Base-by-base conservation (phyloP, 192 early-diverging fungal genomes). In the Tieghemiomyces parasiticus region DNA sequence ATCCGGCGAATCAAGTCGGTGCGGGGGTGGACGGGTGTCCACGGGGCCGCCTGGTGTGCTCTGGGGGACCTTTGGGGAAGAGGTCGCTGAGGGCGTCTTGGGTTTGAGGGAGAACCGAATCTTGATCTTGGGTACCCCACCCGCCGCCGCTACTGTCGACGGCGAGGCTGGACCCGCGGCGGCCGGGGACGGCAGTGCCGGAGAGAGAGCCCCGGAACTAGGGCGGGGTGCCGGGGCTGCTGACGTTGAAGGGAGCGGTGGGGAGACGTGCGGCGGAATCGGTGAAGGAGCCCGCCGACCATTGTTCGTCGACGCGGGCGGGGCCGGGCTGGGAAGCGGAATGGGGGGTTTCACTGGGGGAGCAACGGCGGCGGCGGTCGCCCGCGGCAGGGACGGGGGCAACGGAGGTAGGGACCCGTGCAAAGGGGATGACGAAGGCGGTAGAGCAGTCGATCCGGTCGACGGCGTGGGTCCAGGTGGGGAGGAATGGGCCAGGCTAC, bases 121-220 rank as follows among this genome's bases (percentile, higher is more conserved):
- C 26, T 52, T 52, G 30, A 52, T 52, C 26, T 52, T 52, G 2
- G 50, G 50, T 52, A 28, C 22, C 50, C 50, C 50, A 29, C 13
- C 38, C 8, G 38, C 16, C 8, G 38, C 38, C n/a, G n/a, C n/a
- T n/a, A n/a, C n/a, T n/a, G n/a, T n/a, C n/a, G n/a, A n/a, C n/a
- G n/a, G n/a, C n/a, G n/a, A n/a, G n/a, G n/a, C n/a, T n/a, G n/a
- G n/a, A n/a, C n/a, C n/a, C n/a, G n/a, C n/a, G n/a, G n/a, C n/a
- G n/a, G n/a, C n/a, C n/a, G n/a, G n/a, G n/a, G n/a, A n/a, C n/a
- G n/a, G n/a, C n/a, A n/a, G n/a, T n/a, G n/a, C n/a, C n/a, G n/a
- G n/a, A n/a, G n/a, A n/a, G n/a, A n/a, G n/a, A n/a, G n/a, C n/a
- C n/a, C n/a, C n/a, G n/a, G n/a, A n/a, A n/a, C n/a, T n/a, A n/a